Conservation (phyloP, 352 stramenopile genomes). For the Blastocystis hominis region DNA sequence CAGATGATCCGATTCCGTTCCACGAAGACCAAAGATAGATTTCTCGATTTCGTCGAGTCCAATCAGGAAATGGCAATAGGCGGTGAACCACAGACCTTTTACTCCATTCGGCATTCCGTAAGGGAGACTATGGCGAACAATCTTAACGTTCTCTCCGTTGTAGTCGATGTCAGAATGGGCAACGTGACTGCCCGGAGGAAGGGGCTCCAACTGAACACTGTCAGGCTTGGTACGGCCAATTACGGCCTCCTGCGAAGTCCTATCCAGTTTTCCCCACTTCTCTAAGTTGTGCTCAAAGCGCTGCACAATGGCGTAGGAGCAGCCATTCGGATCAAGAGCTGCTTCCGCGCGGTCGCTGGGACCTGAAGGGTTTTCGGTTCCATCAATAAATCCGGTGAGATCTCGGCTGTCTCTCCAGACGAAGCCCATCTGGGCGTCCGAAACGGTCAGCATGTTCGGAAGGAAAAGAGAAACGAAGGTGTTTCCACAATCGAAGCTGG, state of each 20-base stretch:
- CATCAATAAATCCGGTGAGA: conserved; percentile 55
- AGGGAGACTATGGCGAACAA: conserved; percentile 41
- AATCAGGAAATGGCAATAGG: conserved; percentile 12
- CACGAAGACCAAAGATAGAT: conserved; percentile 38
- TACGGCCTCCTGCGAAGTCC: conserved; percentile 6
- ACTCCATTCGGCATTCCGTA: neutral
- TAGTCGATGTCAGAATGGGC: conserved; percentile 27
- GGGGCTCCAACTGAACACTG: conserved; percentile 22
- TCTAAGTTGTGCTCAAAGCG: conserved; percentile 29
- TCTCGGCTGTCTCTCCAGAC: conserved; percentile 42
- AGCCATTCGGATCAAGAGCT: neutral
- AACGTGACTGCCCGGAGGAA: conserved; percentile 34
- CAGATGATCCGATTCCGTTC: neutral
- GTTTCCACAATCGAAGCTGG: conserved; percentile 3
- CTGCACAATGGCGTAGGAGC: conserved; percentile 41
- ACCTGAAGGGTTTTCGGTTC: conserved; percentile 30
- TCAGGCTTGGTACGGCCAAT: conserved; percentile 49
- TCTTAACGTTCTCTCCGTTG: conserved; percentile 44
- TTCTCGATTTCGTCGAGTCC: conserved; percentile 40
- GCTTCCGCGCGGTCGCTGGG: neutral
- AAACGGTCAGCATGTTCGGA: neutral
- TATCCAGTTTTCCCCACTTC: conserved; percentile 39
- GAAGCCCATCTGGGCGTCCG: conserved; percentile 23
- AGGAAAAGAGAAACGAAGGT: neutral
- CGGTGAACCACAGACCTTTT: conserved; percentile 43